Base-by-base conservation (phyloP, 1,284 basidiomycete genomes). In the Leccinum proliferum region DNA sequence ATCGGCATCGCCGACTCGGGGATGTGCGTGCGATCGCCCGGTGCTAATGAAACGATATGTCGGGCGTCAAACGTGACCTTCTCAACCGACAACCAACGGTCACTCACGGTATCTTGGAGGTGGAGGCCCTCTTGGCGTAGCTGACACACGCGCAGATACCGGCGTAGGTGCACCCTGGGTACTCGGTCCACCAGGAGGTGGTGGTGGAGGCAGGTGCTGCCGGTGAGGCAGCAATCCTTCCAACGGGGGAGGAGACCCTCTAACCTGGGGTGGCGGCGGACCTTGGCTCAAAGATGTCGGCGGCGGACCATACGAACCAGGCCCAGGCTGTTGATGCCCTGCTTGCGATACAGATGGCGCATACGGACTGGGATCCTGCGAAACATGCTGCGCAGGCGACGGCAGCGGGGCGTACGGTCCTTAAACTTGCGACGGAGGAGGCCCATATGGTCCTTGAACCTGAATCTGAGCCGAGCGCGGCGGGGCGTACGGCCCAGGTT, bases 21-120 rank as follows among this genome's bases (percentile, higher is more conserved):
- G 63, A 98, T 96, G 76, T 98, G 96, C 35, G 85, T 87, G 41
- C 95, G 84, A 75, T 98, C 96, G 62, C 96, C 96, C 52, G 88
- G 82, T 37, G 95, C 93, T 96, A 70, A 61, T 32, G 21, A 41
- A 56, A 37, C 3, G 25, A 29, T 34, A 43, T 8, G 2, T 55
- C n/a, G 52, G 34, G 8, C 6, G 15, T 55, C 29, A 35, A 32
- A 15, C 0, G 53, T 32, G 29, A 55, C 25, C 21, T 25, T n/a
- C 5, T 34, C 0, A 35, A 15, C 12, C 0, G 14, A 53, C 9
- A n/a, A 15, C 52, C 2, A 1, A 32, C 7, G 1, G 29, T 41
- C n/a, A 89, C 90, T 76, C 70, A 94, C 94, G 93, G 77, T 96
- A 95, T 77, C 94, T 94, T 25, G 91, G 86, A 12, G 81, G 80